Conservation (phyloP, 2,329 filamentous ascomycete genomes). For the Sporothrix mexicana region DNA sequence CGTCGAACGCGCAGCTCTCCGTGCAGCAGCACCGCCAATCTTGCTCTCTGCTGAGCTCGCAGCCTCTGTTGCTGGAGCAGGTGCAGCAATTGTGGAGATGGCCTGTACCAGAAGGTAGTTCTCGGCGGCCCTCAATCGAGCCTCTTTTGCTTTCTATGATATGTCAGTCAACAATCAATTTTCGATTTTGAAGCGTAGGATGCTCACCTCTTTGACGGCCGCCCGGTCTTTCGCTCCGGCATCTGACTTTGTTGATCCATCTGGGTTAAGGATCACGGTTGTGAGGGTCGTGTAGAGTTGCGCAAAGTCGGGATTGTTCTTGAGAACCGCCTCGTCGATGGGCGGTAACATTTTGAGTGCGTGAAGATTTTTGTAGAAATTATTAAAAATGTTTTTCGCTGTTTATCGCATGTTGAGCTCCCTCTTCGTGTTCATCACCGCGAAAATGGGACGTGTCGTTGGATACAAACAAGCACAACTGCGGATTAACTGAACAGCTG, state of each 20-base stretch:
- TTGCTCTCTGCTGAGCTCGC: constrained; percentile 36
- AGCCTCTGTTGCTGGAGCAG: constrained; percentile 40
- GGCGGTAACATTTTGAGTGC: constrained; percentile 59
- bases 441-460: constrained; percentile 4
- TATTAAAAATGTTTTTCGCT: background rate
- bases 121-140: constrained; percentile 57
- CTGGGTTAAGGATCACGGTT: constrained; percentile 59
- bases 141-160: constrained; percentile 55
- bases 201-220: constrained; percentile 56
- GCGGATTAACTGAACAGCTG: background rate
- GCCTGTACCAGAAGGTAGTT: constrained; percentile 58
- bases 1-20: constrained; percentile 33
- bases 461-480: background rate
- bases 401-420: background rate
- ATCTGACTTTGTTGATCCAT: constrained; percentile 63
- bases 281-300: constrained; percentile 62
- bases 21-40: background rate
- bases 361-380: background rate
- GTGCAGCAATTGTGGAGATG: constrained; percentile 54
- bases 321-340: constrained; percentile 59
- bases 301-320: constrained; percentile 66
- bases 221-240: constrained; percentile 57
- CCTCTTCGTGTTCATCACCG: background rate
- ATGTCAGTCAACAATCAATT: background rate
- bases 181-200: too few relatives aligned